Conservation (phyloP, 495 filamentous ascomycete genomes). For the Elaphomyces granulatus region DNA sequence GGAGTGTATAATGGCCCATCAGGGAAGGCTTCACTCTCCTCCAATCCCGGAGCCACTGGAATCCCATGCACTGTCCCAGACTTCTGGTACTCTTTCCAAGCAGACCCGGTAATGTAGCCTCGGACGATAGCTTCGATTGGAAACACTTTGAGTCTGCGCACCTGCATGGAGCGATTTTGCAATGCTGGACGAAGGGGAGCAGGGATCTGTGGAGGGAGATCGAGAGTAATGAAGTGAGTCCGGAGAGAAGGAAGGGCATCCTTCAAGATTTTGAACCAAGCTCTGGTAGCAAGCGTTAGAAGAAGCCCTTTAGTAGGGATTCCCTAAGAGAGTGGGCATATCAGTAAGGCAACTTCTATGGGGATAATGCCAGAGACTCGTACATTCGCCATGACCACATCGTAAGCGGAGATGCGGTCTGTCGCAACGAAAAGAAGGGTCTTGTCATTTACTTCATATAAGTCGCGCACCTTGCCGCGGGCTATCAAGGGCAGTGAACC, state of each 20-base stretch:
- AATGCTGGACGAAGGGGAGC: conserved; percentile 36
- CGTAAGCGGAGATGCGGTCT: conserved; percentile 89
- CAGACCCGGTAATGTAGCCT: conserved; percentile 87
- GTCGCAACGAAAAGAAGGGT: conserved; percentile 79
- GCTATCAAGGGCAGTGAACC: conserved; percentile 41
- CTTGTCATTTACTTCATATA: conserved; percentile 60
- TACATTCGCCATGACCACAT: conserved; percentile 82
- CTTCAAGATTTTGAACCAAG: conserved; percentile 72
- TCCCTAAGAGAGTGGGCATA: conserved; percentile 34
- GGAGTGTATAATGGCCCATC: conserved; percentile 70
- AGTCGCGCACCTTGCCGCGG: conserved; percentile 67
- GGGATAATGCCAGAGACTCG: conserved; percentile 4
- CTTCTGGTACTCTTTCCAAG: conserved; percentile 69
- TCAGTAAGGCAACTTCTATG: background rate
- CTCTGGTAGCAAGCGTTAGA: conserved; percentile 66
- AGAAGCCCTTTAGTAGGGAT: conserved; percentile 73
- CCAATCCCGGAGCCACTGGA: conserved; percentile 46
- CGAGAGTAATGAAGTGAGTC: conserved; percentile 62
- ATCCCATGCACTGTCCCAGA: conserved; percentile 73
- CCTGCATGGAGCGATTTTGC: conserved; percentile 64
- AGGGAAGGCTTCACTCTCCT: conserved; percentile 59
- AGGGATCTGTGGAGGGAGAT: conserved; percentile 43
- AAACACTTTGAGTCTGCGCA: conserved; percentile 62
- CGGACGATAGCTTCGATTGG: conserved; percentile 88
- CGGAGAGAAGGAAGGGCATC: conserved; percentile 49